A percentile compares a stretch with the other conserved stretches of the same genome.
phyloP scores from a whole-genome alignment of 2,329 filamentous ascomycete species.

The Sporothrix pseudoabietina region DNA sequence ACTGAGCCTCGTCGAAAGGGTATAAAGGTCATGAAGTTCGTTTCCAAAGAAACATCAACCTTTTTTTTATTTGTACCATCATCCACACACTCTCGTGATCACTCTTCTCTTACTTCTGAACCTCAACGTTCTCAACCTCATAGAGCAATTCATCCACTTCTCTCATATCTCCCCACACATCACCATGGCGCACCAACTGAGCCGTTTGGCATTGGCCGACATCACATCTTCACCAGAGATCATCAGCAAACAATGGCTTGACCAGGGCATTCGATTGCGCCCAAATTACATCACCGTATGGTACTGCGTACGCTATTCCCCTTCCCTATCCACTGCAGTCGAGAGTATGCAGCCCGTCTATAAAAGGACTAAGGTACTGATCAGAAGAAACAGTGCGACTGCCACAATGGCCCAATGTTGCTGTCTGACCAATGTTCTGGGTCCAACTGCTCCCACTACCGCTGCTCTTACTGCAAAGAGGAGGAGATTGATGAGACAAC shows the following conservation, averaged over 20 bases:
- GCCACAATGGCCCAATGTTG: conserved; percentile 12
- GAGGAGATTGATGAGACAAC: conserved; percentile 14
- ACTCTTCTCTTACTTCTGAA: background rate
- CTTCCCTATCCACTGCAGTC: background rate
- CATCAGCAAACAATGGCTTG: background rate
- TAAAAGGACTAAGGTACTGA: no score
- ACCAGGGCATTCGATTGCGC: conserved; percentile 1
- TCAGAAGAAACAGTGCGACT: background rate
- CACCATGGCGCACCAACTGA: conserved; percentile 17
- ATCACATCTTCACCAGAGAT: background rate
- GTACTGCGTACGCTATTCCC: background rate
- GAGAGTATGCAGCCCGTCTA: no score
- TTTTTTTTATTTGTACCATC: background rate
- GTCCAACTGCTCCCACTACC: background rate
- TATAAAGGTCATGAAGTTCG: background rate
- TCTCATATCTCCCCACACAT: background rate
- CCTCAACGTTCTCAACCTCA: background rate
- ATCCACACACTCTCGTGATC: background rate
- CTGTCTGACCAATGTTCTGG: background rate
- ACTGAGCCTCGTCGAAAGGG: background rate
- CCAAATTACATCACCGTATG: background rate
- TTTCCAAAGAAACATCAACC: background rate
- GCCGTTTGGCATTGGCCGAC: background rate
- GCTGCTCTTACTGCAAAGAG: background rate
- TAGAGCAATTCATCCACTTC: background rate